Conservation (phyloP, 306 rosid genomes). For the Sicyos edulis region DNA sequence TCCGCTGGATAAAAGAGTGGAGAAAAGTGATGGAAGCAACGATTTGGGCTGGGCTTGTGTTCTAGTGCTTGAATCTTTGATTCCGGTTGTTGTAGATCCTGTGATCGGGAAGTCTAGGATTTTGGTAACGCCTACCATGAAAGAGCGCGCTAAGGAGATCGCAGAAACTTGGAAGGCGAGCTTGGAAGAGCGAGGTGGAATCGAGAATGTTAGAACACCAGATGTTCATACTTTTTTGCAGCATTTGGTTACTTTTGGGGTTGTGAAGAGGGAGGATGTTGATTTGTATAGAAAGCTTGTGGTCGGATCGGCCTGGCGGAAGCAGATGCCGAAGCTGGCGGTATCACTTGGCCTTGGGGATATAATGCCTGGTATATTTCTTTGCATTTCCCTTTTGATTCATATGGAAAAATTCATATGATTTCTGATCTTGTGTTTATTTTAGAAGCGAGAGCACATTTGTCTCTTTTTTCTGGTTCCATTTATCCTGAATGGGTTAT, state of each 20-base stretch:
- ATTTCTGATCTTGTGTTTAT: not conserved
- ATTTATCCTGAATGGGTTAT: constrained; percentile 8
- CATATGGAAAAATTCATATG: not conserved
- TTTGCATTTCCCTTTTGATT: not conserved
- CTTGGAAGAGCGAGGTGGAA: constrained; percentile 87
- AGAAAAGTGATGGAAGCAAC: constrained; percentile 43
- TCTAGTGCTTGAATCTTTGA: constrained; percentile 68
- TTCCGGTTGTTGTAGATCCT: constrained; percentile 78
- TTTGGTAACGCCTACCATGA: constrained; percentile 72
- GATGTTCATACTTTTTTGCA: constrained; percentile 92
- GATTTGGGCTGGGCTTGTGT: constrained; percentile 98
- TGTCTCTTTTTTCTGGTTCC: not conserved
- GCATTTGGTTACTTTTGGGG: constrained; percentile 93
- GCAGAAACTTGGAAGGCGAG: constrained; percentile 89
- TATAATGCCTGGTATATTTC: constrained; percentile 72
- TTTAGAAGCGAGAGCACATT: not conserved
- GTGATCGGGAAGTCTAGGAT: constrained; percentile 76
- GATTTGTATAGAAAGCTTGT: constrained; percentile 79
- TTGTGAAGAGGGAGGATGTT: constrained; percentile 64
- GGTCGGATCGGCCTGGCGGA: constrained; percentile 92
- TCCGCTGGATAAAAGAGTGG: constrained; percentile 74
- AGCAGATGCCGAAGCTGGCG: constrained; percentile 97
- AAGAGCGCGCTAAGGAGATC: constrained; percentile 55
- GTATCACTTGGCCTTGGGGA: constrained; percentile 83
- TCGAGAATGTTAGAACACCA: constrained; percentile 84